Evolutionary conservation across 148 eudicot genomes (phyloP), one percentile per base, ranked within the genome.

Genomic region (Cornus florida): DNA sequence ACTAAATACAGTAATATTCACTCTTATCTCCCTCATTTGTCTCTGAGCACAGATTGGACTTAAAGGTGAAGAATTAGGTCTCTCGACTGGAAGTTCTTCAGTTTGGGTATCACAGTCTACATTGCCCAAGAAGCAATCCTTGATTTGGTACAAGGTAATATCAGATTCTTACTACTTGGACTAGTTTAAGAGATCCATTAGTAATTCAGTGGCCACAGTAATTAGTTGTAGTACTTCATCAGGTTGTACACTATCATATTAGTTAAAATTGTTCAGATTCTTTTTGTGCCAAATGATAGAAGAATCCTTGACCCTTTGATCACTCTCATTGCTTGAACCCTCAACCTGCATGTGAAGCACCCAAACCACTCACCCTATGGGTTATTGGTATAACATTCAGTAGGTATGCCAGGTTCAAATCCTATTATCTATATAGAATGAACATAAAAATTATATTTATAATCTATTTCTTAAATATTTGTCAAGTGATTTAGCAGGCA

Each of bases 121-220:
- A n/a, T 75, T 87, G 62, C 92, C 92, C 76, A 88, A 75, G 69
- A 78, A 82, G 31, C 88, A 86, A 79, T 86, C 91, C 48, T 74
- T 90, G 79, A 80, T 79, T 65, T 90, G 92, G 92, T 90, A 90
- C 85, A 86, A 83, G 92, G 92, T 90, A 86, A 76, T 70, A 28
- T 22, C 43, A 11, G 10, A 33, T 33, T 48, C 72, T 60, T 23
- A n/a, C 7, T 62, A 62, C 5, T n/a, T n/a, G 0, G 9, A 35
- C 38, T 4, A 35, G 38, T 35, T 62, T 62, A 62, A 62, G 19
- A 16, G 59, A 53, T 53, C 19, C 19, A 1, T 3, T 19, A 60
- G 22, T 60, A 16, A 60, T 60, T 14, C 28, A 60, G 14, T 60
- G 78, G 59, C 57, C 78, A 66, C 48, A 6, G 3, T 22, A 41